Percentiles rank a stretch among this genome's conserved stretches.
Evolutionary conservation across 2,329 filamentous ascomycete genomes (phyloP).

Genomic region (Trichoderma pleuroti): DNA sequence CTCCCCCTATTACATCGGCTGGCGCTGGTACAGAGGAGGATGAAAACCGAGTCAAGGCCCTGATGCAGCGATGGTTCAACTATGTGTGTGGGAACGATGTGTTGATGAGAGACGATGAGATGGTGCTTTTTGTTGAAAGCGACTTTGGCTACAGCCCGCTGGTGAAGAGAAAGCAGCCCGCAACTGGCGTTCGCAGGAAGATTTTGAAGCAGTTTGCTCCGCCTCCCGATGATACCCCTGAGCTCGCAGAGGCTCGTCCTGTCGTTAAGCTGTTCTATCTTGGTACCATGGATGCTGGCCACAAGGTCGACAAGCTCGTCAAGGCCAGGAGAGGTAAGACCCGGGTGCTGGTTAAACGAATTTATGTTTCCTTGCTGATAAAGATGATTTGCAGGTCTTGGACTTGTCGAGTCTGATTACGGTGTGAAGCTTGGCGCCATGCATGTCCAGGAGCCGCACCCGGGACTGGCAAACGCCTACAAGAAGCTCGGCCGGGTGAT

Average conservation of each 20-base stretch:
- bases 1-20: constrained; percentile 88
- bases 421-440: constrained; percentile 85
- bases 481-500: constrained; percentile 92
- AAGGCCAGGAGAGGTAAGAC: constrained; percentile 78
- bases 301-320: constrained; percentile 92
- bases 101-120: constrained; percentile 91
- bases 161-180: constrained; percentile 92
- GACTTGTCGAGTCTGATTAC: constrained; percentile 87
- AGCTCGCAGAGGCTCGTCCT: constrained; percentile 84
- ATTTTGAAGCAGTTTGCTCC: constrained; percentile 98
- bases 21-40: constrained; percentile 96
- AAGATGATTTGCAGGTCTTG: constrained; percentile 63
- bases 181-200: constrained; percentile 90
- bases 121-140: constrained; percentile 97
- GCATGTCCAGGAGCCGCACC: constrained; percentile 85
- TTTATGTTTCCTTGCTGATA: constrained; percentile 14
- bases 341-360: constrained; percentile 1
- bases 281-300: constrained; percentile 91
- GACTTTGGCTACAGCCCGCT: constrained; percentile 98
- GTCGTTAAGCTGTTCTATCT: constrained; percentile 95
- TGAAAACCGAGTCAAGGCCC: constrained; percentile 79
- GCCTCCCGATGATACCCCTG: constrained; percentile 93
- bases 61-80: constrained; percentile 93
- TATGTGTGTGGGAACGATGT: constrained; percentile 89
- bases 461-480: constrained; percentile 83